Evolutionary conservation across 106 monocot genomes (phyloP).

Genomic region (Acanthochlamys bracteata): DNA sequence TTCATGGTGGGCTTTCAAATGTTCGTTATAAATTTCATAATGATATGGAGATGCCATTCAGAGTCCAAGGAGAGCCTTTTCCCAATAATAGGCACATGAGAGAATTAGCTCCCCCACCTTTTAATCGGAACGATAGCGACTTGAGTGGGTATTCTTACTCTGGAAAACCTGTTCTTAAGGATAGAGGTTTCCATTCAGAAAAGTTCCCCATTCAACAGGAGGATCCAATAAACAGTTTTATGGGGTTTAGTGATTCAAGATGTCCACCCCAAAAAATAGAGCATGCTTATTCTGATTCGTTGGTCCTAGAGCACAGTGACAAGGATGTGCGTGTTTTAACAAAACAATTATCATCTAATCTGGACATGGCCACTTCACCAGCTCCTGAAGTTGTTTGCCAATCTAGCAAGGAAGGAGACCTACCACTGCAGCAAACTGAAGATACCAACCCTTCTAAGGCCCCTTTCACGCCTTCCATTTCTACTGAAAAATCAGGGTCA

Average conservation of each 20-base stretch:
- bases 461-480: constrained; percentile 6
- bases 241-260: constrained; percentile 25
- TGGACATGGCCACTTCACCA: constrained; percentile 22
- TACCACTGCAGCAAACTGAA: constrained; percentile 5
- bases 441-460: constrained; percentile 6
- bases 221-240: constrained; percentile 12
- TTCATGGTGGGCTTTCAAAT: constrained; percentile 12
- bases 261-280: constrained; percentile 29
- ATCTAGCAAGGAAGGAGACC: constrained; percentile 15
- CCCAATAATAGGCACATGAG: constrained; percentile 21
- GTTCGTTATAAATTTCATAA: constrained; percentile 8
- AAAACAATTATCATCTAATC: constrained; percentile 4
- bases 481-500: constrained; percentile 14
- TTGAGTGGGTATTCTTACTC: constrained; percentile 17
- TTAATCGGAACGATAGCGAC: constrained; percentile 22
- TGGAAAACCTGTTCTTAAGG: constrained; percentile 23
- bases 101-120: constrained; percentile 12
- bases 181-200: constrained; percentile 40
- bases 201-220: constrained; percentile 20
- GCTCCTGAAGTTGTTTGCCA: constrained; percentile 15
- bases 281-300: constrained; percentile 67
- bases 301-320: constrained; percentile 28
- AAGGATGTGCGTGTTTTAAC: constrained; percentile 6
- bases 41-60: constrained; percentile 16
- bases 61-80: constrained; percentile 8